Percentiles rank a stretch among this genome's conserved stretches.
Evolutionary conservation across 148 eudicot genomes (phyloP).

Genomic region (Vaccinium vitisidaea): DNA sequence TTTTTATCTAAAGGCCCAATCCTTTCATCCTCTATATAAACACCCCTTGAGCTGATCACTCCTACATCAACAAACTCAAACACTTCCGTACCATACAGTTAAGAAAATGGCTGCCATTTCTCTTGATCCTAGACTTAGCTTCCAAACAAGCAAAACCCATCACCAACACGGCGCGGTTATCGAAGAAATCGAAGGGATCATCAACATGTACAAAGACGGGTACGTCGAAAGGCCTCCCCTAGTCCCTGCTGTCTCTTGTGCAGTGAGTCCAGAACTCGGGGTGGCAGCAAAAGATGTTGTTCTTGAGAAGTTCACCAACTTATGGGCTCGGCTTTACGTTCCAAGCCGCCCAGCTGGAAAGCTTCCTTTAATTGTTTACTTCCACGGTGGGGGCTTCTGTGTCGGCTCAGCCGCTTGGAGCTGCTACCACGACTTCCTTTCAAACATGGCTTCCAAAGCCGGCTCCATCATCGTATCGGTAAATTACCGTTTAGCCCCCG

Average conservation of each 20-base stretch:
- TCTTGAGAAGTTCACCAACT: constrained; percentile 43
- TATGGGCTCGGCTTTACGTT: constrained; percentile 72
- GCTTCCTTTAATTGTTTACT: constrained; percentile 47
- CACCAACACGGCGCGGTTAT: constrained; percentile 25
- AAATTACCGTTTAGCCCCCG: constrained; percentile 56
- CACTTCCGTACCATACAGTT: background rate
- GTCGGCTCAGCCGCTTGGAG: constrained; percentile 57
- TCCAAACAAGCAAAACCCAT: constrained; percentile 17
- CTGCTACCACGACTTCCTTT: constrained; percentile 51
- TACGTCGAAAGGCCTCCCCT: constrained; percentile 46
- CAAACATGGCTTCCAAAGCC: constrained; percentile 30
- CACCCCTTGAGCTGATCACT: background rate
- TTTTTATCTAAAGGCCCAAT: background rate
- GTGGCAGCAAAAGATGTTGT: constrained; percentile 42
- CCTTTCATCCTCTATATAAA: background rate
- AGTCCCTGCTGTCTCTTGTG: constrained; percentile 33
- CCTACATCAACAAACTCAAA: background rate
- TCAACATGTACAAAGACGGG: constrained; percentile 52
- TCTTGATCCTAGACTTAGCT: constrained; percentile 31
- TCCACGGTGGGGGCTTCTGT: constrained; percentile 67
- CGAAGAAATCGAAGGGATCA: constrained; percentile 57
- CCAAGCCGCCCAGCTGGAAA: constrained; percentile 25
- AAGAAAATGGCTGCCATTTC: constrained; percentile 37
- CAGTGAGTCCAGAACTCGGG: constrained; percentile 29
- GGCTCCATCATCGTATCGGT: constrained; percentile 45